A percentile compares a stretch with the other conserved stretches of the same genome.
phyloP scores from a whole-genome alignment of 768 basidiomycete genomes.

The Pulveroboletus sp. region DNA sequence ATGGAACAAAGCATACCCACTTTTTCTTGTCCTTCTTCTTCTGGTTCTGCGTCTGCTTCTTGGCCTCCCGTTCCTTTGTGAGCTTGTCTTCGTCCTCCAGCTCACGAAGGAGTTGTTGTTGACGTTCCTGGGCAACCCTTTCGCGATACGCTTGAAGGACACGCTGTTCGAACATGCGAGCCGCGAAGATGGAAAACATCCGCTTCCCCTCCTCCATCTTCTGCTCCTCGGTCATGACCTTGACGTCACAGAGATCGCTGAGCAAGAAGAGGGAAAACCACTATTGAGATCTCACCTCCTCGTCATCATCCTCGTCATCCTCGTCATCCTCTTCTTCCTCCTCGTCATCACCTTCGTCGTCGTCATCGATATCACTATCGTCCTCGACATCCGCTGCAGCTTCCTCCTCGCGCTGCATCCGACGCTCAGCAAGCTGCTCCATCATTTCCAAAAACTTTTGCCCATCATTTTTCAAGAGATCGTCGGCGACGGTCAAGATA shows the following conservation, averaged over 20 bases:
- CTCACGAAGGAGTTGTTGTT: constrained; percentile 88
- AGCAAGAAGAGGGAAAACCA: constrained; percentile 6
- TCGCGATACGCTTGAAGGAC: constrained; percentile 96
- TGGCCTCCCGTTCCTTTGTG: constrained; percentile 83
- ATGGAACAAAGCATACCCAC: constrained; percentile 42
- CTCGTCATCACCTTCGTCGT: constrained; percentile 57
- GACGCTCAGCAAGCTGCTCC: constrained; percentile 95
- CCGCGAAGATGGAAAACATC: constrained; percentile 99
- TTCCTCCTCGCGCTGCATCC: constrained; percentile 88
- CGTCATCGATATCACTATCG: constrained; percentile 60
- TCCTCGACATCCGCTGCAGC: constrained; percentile 59
- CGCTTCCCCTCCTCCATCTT: constrained; percentile 99
- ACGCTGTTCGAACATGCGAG: constrained; percentile 98
- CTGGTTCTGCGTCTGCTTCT: constrained; percentile 91
- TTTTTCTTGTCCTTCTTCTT: constrained; percentile 99
- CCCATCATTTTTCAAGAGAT: constrained; percentile 97
- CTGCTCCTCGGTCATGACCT: constrained; percentile 92
- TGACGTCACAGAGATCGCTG: constrained; percentile 8
- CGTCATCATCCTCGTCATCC: constrained; percentile 46
- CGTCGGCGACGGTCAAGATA: constrained; percentile 97
- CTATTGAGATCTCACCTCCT: constrained; percentile 37
- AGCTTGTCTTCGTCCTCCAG: constrained; percentile 93
- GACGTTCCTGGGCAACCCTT: constrained; percentile 93
- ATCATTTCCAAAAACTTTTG: constrained; percentile 99
- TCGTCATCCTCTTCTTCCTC: constrained; percentile 68